Evolutionary conservation across 2,329 filamentous ascomycete species (phyloP), one percentile per base, ranked within the genome.

Genomic region (Exophiala lecanii-corni): DNA sequence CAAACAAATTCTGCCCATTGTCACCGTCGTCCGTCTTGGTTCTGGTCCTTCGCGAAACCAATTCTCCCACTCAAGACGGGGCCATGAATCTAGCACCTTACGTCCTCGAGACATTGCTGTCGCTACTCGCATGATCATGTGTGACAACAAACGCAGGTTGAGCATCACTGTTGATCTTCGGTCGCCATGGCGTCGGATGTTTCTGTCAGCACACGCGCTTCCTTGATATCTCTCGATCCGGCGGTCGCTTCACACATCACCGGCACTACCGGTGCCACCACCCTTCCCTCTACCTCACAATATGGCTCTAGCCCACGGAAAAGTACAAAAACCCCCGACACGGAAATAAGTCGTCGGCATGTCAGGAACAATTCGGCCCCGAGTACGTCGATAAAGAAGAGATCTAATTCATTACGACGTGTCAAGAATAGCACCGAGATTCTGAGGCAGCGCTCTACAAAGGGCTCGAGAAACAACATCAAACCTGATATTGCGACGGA

Each of bases 401-500:
- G 55, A 47, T 57, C 62, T 48, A 64, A 55, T 51, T 64, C 63
- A 5, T 56, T 66, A 12, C 54, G 65, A 38, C 66, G 62, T 25
- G 58, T 64, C 37, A 78, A 72, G 59, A 74, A 74, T 54, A 75
- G 74, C 43, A 65, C 68, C 39, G 80, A 82, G 41, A 57, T 66
- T 25, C 56, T 71, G 50, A 62, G 61, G 44, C 62, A 66, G 46
- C 56, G 60, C 25, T 62, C 65, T 4, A 55, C 59, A 26, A 65
- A 63, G 49, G 61, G 60, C 16, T 61, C 70, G 9, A 73, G 75
- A 44, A 78, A 71, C 58, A 70, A 68, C 55, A 76, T 79, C 41
- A 66, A 71, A n/a, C 72, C 76, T 9, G 82, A 86, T 57, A 75
- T 75, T 45, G 67, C 72, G 44, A 77, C 79, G 35, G 79, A 83